Evolutionary conservation across 176 grass and related monocot genomes (phyloP).

Genomic region (Paspalum vaginatum): DNA sequence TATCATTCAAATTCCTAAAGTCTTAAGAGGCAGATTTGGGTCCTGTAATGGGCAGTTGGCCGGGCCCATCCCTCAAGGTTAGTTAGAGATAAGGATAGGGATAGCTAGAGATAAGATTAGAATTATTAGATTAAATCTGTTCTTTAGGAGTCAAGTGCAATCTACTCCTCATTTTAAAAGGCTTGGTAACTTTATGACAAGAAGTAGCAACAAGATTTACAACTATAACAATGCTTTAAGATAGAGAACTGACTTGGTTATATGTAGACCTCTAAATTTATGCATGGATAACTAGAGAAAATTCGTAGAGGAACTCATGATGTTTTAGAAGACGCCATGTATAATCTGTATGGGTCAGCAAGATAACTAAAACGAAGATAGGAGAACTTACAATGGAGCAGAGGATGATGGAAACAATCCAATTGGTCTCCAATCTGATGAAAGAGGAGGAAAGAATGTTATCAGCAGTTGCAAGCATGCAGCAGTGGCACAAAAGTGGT

Average conservation of each 20-base stretch:
- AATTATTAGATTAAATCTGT: no score
- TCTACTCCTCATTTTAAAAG: not conserved
- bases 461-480: slow-evolving; percentile 23
- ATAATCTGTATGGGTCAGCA: slow-evolving; percentile 10
- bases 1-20: not conserved
- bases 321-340: not conserved
- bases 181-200: not conserved
- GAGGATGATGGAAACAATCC: slow-evolving; percentile 79
- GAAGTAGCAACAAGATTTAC: slow-evolving; percentile 9
- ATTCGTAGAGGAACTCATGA: not conserved
- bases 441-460: slow-evolving; percentile 25
- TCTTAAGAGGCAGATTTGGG: not conserved
- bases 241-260: not conserved
- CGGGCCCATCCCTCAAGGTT: no score
- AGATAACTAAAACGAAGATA: slow-evolving; percentile 31
- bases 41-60: no score
- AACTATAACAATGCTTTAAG: not conserved
- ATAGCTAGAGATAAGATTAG: no score
- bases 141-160: not conserved
- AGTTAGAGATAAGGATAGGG: no score
- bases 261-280: not conserved
- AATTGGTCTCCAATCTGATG: slow-evolving; percentile 67
- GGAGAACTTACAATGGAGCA: slow-evolving; percentile 74
- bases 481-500: slow-evolving; percentile 7
- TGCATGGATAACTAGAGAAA: not conserved